Percentiles rank a stretch among this genome's conserved stretches.
These are phyloP conservation scores for Effrenium voratum DNA, from an alignment of 73 alveolate species.

Conservation along the genomic window DNA sequence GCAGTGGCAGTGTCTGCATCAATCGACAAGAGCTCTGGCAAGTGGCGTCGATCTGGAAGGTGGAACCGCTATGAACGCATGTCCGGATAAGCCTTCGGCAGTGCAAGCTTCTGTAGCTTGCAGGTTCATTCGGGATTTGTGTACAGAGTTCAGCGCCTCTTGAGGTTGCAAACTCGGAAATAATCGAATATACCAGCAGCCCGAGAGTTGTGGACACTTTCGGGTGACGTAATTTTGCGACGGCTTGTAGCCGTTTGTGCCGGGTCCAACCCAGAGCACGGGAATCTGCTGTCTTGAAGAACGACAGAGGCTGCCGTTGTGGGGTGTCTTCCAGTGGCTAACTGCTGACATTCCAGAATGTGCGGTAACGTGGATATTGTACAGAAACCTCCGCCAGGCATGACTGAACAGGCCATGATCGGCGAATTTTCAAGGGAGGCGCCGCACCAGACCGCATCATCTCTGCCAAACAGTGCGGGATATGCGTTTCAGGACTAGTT, in stretches of 20 bases:
- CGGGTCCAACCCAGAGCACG: constrained; percentile 33
- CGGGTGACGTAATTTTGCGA: constrained; percentile 81
- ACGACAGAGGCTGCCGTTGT: constrained; percentile 84
- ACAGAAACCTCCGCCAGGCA: too few species aligned
- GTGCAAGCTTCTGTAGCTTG: constrained; percentile 65
- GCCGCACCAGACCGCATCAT: constrained; percentile 23
- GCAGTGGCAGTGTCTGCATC: too few species aligned
- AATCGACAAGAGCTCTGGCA: too few species aligned
- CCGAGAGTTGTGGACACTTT: constrained; percentile 17
- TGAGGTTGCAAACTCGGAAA: constrained; percentile 44
- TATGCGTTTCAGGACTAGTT: too few species aligned
- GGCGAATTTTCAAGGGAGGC: too few species aligned
- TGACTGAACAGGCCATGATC: too few species aligned
- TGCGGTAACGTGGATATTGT: too few species aligned
- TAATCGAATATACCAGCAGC: not conserved
- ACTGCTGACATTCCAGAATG: too few species aligned
- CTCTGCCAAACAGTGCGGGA: constrained; percentile 77
- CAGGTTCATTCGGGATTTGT: constrained; percentile 10
- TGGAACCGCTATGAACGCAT: too few species aligned
- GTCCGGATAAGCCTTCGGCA: not conserved
- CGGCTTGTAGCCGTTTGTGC: constrained; percentile 79
- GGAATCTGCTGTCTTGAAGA: constrained; percentile 81
- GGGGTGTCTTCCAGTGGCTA: too few species aligned
- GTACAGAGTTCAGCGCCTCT: constrained; percentile 34
- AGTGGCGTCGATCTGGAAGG: too few species aligned